Evolutionary conservation across 73 alveolate species (phyloP), one percentile per base, ranked within the genome.

Genomic region (Blepharisma stoltei): DNA sequence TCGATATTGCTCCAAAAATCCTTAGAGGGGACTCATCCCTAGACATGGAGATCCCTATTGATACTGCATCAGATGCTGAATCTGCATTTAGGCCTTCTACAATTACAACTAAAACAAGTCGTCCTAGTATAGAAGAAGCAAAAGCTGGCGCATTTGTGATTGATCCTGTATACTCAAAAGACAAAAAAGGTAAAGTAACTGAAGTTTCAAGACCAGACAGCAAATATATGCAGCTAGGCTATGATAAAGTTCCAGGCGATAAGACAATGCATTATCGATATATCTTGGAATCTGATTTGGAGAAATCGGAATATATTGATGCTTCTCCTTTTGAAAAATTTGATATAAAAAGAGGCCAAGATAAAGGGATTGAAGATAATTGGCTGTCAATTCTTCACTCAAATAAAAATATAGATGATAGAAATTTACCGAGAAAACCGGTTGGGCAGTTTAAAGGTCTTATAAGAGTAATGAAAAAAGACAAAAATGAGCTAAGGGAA

Each of bases 191-290:
- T 9, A 25, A 25, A 25, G 52, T 21, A 25, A 25, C 14, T 11
- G 76, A 60, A 60, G 49, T 60, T 60, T 11, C 14, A 11, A 37
- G 41, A 60, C 76, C 89, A 14, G 66, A 27, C n/a, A 65, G 44
- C 6, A 38, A 54, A 20, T 82, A 54, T 52, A 48, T 82, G 54
- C 54, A 45, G 6, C 66, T 87, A 6, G 94, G 94, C 11, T 83
- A 44, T 54, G 84, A 87, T 67, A 85, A 80, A 5, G 76, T 44
- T 11, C 86, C 84, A 53, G 86, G 70, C 6, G 71, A 43, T n/a
- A 69, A 69, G 41, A 75, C 52, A 25, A 93, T 88, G 73, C 98
- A 93, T 80, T 93, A 90, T 86, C 85, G 97, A 83, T 83, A 93
- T 60, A 84, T 70, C 76, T 90, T 78, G 70, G 92, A 85, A 14